phyloP scores from a whole-genome alignment of 192 early-diverging fungal species.

The Entomortierella parvispora region DNA sequence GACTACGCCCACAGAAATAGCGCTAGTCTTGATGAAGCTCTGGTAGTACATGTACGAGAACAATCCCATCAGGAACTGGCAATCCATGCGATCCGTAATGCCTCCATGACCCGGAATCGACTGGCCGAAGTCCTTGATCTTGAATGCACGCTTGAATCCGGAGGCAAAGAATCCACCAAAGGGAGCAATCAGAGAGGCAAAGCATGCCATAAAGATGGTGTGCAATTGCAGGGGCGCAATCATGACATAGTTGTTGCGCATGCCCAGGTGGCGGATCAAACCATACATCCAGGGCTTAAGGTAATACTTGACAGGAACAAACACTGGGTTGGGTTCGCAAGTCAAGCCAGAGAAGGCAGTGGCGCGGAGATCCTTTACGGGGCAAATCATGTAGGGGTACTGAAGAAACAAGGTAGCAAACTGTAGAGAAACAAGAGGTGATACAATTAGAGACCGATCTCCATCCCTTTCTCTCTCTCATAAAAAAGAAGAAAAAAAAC shows the following conservation, averaged over 20 bases:
- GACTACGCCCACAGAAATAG: constrained; percentile 42
- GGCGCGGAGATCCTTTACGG: constrained; percentile 62
- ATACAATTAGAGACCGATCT: not conserved
- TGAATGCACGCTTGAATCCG: constrained; percentile 96
- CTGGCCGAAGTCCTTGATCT: constrained; percentile 97
- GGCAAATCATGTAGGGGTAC: constrained; percentile 70
- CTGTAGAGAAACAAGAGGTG: constrained; percentile 14
- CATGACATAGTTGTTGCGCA: constrained; percentile 58
- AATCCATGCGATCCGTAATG: constrained; percentile 97
- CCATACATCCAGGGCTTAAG: constrained; percentile 56
- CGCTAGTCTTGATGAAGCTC: constrained; percentile 81
- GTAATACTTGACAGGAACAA: constrained; percentile 54
- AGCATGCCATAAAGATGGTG: constrained; percentile 86
- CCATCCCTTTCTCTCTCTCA: too few species aligned
- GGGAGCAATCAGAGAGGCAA: constrained; percentile 95
- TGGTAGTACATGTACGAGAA: constrained; percentile 93
- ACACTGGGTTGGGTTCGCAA: constrained; percentile 70
- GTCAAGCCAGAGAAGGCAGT: constrained; percentile 61
- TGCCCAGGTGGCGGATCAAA: constrained; percentile 45
- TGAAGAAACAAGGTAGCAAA: constrained; percentile 59
- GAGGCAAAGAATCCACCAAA: constrained; percentile 99
- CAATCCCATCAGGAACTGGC: constrained; percentile 96
- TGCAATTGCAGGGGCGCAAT: constrained; percentile 91
- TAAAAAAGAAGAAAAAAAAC: not conserved
- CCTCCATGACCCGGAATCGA: constrained; percentile 98